A percentile compares a stretch with the other conserved stretches of the same genome.
Evolutionary conservation across 495 filamentous ascomycete genomes (phyloP).

Genomic region (Cenococcum geophilum): DNA sequence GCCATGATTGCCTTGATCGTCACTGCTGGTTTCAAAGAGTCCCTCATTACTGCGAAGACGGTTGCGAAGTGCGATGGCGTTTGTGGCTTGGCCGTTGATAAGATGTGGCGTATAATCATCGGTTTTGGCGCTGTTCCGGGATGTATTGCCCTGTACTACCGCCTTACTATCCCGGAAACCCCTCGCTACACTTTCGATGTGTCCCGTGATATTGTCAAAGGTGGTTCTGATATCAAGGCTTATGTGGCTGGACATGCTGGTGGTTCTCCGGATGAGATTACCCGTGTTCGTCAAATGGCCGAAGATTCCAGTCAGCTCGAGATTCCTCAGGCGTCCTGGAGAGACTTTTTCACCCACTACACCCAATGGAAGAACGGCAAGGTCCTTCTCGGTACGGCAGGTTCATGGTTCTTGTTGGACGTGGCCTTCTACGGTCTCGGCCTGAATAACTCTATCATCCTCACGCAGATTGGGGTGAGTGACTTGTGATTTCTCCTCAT

Average conservation of each 20-base stretch:
- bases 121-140: slow-evolving; percentile 76
- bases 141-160: slow-evolving; percentile 72
- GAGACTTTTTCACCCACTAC: slow-evolving; percentile 61
- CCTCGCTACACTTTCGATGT: slow-evolving; percentile 82
- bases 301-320: slow-evolving; percentile 45
- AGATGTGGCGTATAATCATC: slow-evolving; percentile 78
- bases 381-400: slow-evolving; percentile 67
- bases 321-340: slow-evolving; percentile 57
- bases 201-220: slow-evolving; percentile 63
- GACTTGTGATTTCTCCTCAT: background rate
- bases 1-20: slow-evolving; percentile 67
- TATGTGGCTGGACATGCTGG: slow-evolving; percentile 39
- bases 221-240: slow-evolving; percentile 56
- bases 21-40: slow-evolving; percentile 65
- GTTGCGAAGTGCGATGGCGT: slow-evolving; percentile 53
- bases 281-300: slow-evolving; percentile 46
- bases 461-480: slow-evolving; percentile 31
- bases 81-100: slow-evolving; percentile 67
- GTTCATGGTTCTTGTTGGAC: slow-evolving; percentile 75
- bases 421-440: slow-evolving; percentile 75
- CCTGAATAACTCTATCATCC: slow-evolving; percentile 49
- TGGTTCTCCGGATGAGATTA: slow-evolving; percentile 57
- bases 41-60: slow-evolving; percentile 47
- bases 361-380: slow-evolving; percentile 59
- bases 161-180: slow-evolving; percentile 82